phyloP scores from a whole-genome alignment of 2,329 filamentous ascomycete species.

The Neofusicoccum cordaticola region DNA sequence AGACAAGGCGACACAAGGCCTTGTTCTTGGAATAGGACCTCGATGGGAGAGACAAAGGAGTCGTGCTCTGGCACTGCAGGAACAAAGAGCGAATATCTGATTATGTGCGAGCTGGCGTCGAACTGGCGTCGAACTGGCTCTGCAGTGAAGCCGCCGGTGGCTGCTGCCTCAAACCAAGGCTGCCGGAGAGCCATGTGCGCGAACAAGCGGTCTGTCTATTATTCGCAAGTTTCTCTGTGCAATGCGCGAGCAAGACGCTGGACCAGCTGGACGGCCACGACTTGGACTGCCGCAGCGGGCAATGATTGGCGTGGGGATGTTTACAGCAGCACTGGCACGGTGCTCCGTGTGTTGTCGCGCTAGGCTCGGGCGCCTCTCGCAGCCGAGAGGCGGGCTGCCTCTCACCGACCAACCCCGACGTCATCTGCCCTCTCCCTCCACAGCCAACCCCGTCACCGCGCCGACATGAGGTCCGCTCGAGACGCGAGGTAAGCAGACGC shows the following conservation, averaged over 20 bases:
- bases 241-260: no score
- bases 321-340: not conserved
- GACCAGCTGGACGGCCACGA: not conserved
- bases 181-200: no score
- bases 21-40: not conserved
- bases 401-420: not conserved
- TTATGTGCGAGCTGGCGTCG: no score
- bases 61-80: not conserved
- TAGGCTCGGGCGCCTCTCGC: no score
- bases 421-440: conserved; percentile 12
- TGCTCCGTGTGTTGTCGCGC: no score
- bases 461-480: conserved; percentile 16
- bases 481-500: conserved; percentile 16
- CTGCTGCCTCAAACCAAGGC: no score
- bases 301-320: not conserved
- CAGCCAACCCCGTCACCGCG: conserved; percentile 8
- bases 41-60: not conserved
- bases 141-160: no score
- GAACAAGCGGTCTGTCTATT: no score
- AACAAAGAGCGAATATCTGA: not conserved
- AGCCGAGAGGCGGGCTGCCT: no score
- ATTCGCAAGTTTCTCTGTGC: no score
- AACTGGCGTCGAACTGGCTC: no score
- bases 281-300: not conserved
- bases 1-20: not conserved